phyloP scores from a whole-genome alignment of 805 yeast genomes.

The Tetrapisispora fleetii region DNA sequence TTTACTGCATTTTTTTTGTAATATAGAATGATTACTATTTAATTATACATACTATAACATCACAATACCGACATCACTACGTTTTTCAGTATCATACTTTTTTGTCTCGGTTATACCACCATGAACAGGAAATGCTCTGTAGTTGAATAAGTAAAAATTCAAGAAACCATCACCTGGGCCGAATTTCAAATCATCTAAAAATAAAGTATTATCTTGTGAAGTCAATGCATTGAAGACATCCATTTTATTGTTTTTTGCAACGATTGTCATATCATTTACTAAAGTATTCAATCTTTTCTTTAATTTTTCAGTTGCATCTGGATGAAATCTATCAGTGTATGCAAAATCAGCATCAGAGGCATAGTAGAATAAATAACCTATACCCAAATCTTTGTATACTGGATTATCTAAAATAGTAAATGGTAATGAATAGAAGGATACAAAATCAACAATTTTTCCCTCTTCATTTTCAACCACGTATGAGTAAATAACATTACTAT shows the following conservation, averaged over 20 bases:
- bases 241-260: conserved; percentile 54
- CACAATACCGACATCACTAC: conserved; percentile 86
- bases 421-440: conserved; percentile 83
- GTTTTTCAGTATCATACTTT: conserved; percentile 40
- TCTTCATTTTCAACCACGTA: conserved; percentile 57
- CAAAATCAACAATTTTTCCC: conserved; percentile 73
- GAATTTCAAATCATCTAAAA: conserved; percentile 74
- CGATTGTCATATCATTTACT: conserved; percentile 64
- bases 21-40: not conserved
- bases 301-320: conserved; percentile 35
- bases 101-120: conserved; percentile 67
- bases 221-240: conserved; percentile 94
- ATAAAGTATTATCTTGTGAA: conserved; percentile 78
- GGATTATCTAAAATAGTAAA: conserved; percentile 67
- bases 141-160: conserved; percentile 87
- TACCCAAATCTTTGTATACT: conserved; percentile 56
- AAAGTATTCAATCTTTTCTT: conserved; percentile 51
- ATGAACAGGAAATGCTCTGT: conserved; percentile 64
- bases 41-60: conserved; percentile 40
- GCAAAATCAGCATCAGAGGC: conserved; percentile 58
- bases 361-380: conserved; percentile 85
- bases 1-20: too few species aligned
- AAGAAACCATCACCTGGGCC: conserved; percentile 90
- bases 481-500: conserved; percentile 49
- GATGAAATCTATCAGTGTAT: conserved; percentile 30